Base-by-base conservation (phyloP, 345 rosid genomes). In the Kandelia obovata region DNA sequence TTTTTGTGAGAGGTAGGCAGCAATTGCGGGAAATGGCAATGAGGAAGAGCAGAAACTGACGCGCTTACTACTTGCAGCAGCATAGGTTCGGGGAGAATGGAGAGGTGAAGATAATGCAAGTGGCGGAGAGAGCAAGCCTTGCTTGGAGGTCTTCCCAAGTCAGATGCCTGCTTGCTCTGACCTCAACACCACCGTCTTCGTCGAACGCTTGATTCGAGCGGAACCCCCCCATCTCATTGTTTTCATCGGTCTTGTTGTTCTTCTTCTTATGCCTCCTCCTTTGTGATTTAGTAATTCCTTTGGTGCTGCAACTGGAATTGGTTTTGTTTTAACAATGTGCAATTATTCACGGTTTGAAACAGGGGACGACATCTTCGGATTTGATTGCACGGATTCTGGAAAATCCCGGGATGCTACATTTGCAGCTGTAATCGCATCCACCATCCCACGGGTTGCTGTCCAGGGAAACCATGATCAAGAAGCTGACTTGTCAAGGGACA, bases 381-480 rank as follows among this genome's bases (percentile, higher is more conserved):
- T 58, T 32, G 91, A 92, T 77, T 79, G 89, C 21, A 78, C 64
- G 0, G 91, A 95, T 72, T 84, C 90, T 53, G 93, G 82, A 35
- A 88, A 81, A 63, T 81, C 96, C 52, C 46, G 88, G 79, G 65
- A 83, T 52, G 81, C 82, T 53, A 96, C 96, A 61, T 95, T 88
- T 85, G 83, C 83, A 20, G 88, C 97, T 2, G 99, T 97, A 19
- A 77, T 92, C 37, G 84, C 81, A 6, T 82, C 96, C 2, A 72
- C 78, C 60, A 87, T 95, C 69, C 96, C 96, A 28, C 92, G 96
- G 97, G 96, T 78, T 26, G 97, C 96, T 25, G 72, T 92, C 62
- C 75, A 90, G 60, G 99, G 99, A 31, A 95, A 92, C 73, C 97
- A 92, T 67, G 97, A 95, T 71, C 96, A 90, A 73, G 88, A 94